phyloP scores from a whole-genome alignment of 306 rosid species.

The Canavalia gladiata region DNA sequence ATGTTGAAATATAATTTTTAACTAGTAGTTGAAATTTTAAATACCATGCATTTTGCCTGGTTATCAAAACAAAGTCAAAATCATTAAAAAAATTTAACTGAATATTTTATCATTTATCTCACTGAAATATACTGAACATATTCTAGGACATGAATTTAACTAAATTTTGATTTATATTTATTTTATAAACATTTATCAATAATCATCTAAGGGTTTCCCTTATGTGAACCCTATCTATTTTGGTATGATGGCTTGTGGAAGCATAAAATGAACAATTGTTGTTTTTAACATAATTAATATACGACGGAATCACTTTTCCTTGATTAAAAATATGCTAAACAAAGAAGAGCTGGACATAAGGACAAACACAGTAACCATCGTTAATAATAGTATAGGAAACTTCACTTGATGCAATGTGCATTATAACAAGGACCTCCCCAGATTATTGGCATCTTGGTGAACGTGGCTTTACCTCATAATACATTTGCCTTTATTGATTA shows the following conservation, averaged over 20 bases:
- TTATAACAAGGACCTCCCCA: not conserved
- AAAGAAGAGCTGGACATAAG: not conserved
- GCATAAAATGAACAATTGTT: not conserved
- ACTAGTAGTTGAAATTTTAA: no score
- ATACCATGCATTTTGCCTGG: no score
- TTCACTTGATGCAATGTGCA: constrained; percentile 38
- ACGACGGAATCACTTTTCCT: not conserved
- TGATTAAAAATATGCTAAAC: constrained; percentile 19
- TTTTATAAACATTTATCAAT: not conserved
- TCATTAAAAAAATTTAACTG: no score
- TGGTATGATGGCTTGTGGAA: not conserved
- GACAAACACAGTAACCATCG: constrained; percentile 37
- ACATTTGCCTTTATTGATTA: constrained; percentile 30
- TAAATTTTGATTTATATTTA: not conserved
- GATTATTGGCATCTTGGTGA: constrained; percentile 43
- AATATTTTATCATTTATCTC: no score
- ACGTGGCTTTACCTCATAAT: constrained; percentile 53
- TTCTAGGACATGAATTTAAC: no score
- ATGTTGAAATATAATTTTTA: no score
- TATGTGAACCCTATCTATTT: not conserved
- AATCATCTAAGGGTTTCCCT: not conserved
- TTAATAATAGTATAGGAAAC: constrained; percentile 20
- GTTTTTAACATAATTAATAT: not conserved
- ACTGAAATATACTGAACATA: no score
- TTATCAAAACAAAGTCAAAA: no score